phyloP scores from a whole-genome alignment of 139 green algal genomes.

The Nannochloris sp. region DNA sequence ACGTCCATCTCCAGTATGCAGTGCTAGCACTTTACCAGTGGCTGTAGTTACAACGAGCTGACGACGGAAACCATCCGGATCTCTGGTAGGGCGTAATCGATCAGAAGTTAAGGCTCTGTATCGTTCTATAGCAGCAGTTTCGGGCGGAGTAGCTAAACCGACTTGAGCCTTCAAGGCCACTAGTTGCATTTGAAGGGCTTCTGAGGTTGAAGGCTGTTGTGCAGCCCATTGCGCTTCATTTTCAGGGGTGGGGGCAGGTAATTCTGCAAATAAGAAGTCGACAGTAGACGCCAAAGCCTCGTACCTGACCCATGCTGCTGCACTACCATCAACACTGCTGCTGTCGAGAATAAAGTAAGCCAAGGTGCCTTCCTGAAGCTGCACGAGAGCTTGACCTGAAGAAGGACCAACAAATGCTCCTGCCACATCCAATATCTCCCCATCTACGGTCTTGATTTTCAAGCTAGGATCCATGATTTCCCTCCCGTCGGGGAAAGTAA shows the following conservation, averaged over 20 bases:
- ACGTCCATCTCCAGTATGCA: conserved; percentile 87
- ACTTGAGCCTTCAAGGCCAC: conserved; percentile 45
- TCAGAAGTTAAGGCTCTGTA: conserved; percentile 13
- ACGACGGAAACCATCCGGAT: conserved; percentile 31
- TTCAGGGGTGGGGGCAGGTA: conserved; percentile 41
- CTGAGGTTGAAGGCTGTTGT: conserved; percentile 1
- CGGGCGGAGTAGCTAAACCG: conserved; percentile 3
- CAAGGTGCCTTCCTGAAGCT: background rate
- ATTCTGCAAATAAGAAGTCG: conserved; percentile 53
- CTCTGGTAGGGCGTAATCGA: conserved; percentile 21
- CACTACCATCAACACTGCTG: background rate
- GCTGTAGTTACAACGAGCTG: conserved; percentile 16
- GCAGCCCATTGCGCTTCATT: conserved; percentile 16
- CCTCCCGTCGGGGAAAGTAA: too few relatives aligned
- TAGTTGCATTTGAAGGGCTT: conserved; percentile 25
- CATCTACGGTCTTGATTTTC: background rate
- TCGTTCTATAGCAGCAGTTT: conserved; percentile 1
- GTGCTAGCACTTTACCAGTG: conserved; percentile 58
- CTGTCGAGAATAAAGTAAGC: background rate
- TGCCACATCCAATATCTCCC: background rate
- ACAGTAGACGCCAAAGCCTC: conserved; percentile 55
- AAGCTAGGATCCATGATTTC: too few relatives aligned
- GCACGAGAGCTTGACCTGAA: background rate
- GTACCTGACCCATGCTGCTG: conserved; percentile 51
- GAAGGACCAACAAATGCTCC: background rate